Percentiles rank a stretch among this genome's conserved stretches.
These are phyloP conservation scores for Calonectria crousiana DNA, from an alignment of 2,329 filamentous ascomycete genomes.

Conservation along the genomic window DNA sequence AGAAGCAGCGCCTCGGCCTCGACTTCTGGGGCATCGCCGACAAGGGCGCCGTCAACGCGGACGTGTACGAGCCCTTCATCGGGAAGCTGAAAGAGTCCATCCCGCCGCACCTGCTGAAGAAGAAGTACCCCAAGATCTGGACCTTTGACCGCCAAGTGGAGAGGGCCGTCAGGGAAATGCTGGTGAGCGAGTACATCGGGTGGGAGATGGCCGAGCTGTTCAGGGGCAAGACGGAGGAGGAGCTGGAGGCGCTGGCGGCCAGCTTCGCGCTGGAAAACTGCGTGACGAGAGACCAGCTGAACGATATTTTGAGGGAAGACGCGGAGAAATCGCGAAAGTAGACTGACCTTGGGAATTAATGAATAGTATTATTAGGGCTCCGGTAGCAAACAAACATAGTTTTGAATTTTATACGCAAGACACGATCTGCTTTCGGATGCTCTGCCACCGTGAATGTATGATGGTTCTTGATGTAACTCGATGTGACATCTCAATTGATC, in stretches of 20 bases:
- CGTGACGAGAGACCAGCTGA: constrained; percentile 62
- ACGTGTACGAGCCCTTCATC: constrained; percentile 53
- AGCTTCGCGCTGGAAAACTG: constrained; percentile 68
- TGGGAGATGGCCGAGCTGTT: constrained; percentile 70
- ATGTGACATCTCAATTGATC: background rate
- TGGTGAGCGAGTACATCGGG: constrained; percentile 62
- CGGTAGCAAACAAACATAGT: background rate
- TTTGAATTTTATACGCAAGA: background rate
- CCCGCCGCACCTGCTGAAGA: constrained; percentile 53
- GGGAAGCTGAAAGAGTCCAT: constrained; percentile 58
- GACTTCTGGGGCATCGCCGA: constrained; percentile 65
- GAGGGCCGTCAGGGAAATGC: constrained; percentile 52
- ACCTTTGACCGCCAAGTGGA: constrained; percentile 64
- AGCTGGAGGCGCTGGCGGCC: constrained; percentile 65
- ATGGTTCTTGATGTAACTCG: background rate
- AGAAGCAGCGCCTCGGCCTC: constrained; percentile 65
- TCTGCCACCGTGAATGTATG: too few relatives aligned
- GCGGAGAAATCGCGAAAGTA: constrained; percentile 13
- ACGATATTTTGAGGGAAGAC: constrained; percentile 57
- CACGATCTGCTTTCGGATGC: too few relatives aligned
- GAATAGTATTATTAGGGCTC: background rate
- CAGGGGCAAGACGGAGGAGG: constrained; percentile 59
- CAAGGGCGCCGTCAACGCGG: constrained; percentile 40
- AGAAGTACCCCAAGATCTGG: constrained; percentile 63
- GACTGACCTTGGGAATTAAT: constrained; percentile 27